Base-by-base conservation (phyloP, 2,329 filamentous ascomycete species). In the Exophiala aquamarina region DNA sequence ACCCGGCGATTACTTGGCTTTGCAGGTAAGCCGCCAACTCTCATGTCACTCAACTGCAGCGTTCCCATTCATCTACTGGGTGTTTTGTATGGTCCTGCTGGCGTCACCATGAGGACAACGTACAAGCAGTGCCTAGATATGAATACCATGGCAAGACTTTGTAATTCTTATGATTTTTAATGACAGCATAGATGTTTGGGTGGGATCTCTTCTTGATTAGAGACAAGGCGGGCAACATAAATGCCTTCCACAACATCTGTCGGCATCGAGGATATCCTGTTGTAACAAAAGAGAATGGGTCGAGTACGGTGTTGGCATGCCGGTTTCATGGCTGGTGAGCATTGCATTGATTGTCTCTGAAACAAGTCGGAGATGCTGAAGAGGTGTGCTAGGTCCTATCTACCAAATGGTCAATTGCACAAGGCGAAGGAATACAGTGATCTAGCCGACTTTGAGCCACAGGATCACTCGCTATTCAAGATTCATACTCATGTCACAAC, bases 231-330 rank as follows among this genome's bases (percentile, higher is more conserved):
- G 73, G 72, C 8, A 70, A 71, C 5, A 75, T 83, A 64, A 76
- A 79, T 49, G 80, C 72, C 10, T 83, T 84, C 61, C 81, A 84
- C 66, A 83, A 84, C 57, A 70, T 83, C 28, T 84, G 81, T 64
- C 68, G 81, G 2, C 81, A 84, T 62, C 71, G 81, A 13, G 81
- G 81, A 13, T 84, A 77, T 58, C 50, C 53, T 0, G 73, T 84
- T 9, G 76, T 81, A 7, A 71, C 48, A 11, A 55, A 50, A 19
- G 35, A 49, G 13, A 47, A 32, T 31, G 57, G 57, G 4, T 52
- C 44, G n/a, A 50, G 47, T 15, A 53, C 66, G 54, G 73, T 83
- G 26, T 70, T 84, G 20, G 69, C 75, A 0, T 84, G 81, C 68
- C 75, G 76, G 47, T 84, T 83, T 58, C 81, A 83, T 58, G 79